Base-by-base conservation (phyloP, 78 protist species). In the Dictyostelium capitatum region DNA sequence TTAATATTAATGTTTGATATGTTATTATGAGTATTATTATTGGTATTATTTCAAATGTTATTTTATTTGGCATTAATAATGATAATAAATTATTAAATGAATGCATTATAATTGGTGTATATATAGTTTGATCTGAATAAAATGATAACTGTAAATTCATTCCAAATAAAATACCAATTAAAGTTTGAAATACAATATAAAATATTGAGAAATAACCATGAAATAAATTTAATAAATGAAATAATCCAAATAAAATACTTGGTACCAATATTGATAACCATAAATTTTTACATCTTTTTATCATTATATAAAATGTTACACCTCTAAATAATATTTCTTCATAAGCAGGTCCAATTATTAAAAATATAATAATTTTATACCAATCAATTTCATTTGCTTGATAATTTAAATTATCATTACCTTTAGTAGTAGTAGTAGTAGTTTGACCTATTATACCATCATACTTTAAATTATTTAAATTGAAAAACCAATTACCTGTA, bases 251-350 rank as follows among this genome's bases (percentile, higher is more conserved):
- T 69, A 72, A 43, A 3, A 46, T 11, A 51, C 50, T 54, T 12
- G 91, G 25, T 15, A 56, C 43, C 3, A 83, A 25, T 9, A 65
- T 25, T 53, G 80, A 72, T 6, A 54, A 6, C 4, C 50, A 50
- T n/a, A 72, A 53, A 41, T 28, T 69, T 14, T 83, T 56, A 69
- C 62, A 70, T 82, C 87, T 80, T 70, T 54, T 67, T 19, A 19
- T 1, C 32, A 83, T 51, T 10, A n/a, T 53, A 72, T 72, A 83
- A 47, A 72, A 54, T 10, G 72, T 72, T 6, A 83, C 28, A 41
- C 90, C 90, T 41, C 90, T 67, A 72, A 83, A 83, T 5, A 67
- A 51, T 51, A 83, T 9, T 41, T 83, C 90, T 70, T 83, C 90
- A 70, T 25, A 54, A 37, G 72, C n/a, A 28, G 90, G 90, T 17